Evolutionary conservation across 78 protist genomes (phyloP).

Genomic region (Capsaspora owczarzaki): DNA sequence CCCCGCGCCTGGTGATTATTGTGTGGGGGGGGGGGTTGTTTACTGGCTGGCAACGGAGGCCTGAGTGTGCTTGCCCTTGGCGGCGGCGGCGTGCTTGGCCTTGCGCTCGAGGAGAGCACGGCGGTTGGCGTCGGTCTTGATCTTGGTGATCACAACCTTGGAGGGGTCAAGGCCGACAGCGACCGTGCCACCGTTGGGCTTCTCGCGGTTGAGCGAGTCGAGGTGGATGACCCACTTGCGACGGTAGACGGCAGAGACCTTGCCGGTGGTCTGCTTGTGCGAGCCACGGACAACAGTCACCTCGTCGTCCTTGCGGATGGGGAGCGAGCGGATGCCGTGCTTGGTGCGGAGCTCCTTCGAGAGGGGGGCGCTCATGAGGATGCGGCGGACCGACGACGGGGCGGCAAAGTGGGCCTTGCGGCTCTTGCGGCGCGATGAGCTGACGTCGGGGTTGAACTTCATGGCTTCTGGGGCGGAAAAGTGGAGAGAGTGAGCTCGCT

Average conservation of each 20-base stretch:
- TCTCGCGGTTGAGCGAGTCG: constrained; percentile 78
- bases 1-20: too few species aligned
- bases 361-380: constrained; percentile 91
- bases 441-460: constrained; percentile 57
- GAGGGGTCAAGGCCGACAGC: constrained; percentile 72
- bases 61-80: constrained; percentile 5
- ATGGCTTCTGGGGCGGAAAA: too few species aligned
- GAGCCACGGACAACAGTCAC: constrained; percentile 85
- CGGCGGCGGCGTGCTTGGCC: background rate
- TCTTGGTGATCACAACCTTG: constrained; percentile 84
- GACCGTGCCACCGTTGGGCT: constrained; percentile 84
- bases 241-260: constrained; percentile 86
- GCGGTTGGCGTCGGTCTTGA: constrained; percentile 91
- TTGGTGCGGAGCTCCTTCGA: constrained; percentile 89
- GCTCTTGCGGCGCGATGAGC: constrained; percentile 84
- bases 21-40: too few species aligned
- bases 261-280: constrained; percentile 79
- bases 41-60: background rate
- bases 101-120: constrained; percentile 69
- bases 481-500: too few species aligned
- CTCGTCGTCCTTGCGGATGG: constrained; percentile 98
- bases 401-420: constrained; percentile 99
- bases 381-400: constrained; percentile 81
- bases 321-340: constrained; percentile 89
- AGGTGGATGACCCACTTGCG: constrained; percentile 89